Evolutionary conservation across 2,329 filamentous ascomycete species (phyloP), one percentile per base, ranked within the genome.

Genomic region (Pyricularia pennisetigena): DNA sequence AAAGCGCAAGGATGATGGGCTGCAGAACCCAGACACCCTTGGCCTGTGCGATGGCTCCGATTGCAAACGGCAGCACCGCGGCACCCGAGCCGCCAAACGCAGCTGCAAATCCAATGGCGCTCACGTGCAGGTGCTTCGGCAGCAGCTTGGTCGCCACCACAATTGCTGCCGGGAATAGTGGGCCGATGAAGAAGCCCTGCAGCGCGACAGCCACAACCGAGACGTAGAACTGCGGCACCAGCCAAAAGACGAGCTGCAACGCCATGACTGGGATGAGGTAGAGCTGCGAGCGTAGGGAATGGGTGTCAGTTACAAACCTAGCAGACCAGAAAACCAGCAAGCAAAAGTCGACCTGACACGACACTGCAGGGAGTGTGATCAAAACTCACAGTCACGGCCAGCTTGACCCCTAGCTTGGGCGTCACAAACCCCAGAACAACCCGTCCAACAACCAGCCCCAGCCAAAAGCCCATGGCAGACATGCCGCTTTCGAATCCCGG

Each of bases 381-480:
- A 66, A 20, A 59, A 66, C 66, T 62, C 57, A 67, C 75, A 6
- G 82, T 77, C 67, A 90, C 84, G 57, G 88, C 85, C 20, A 85
- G 74, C 75, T 90, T 92, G 79, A 94, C 92, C 0, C 92, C 92
- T 23, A 92, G 80, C 2, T 83, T 80, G 1, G 89, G 88, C 1
- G 92, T 96, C 3, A 94, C 81, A 72, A 96, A 95, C 0, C 91
- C 91, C 20, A 96, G 78, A 0, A 88, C 76, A 2, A 95, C 80
- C 1, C 93, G 82, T 0, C 93, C 92, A 0, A 92, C 76, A 0
- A 92, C 94, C 71, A 96, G 83, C 0, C 92, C 93, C 62, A 92
- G 84, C 93, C 93, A 97, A 79, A 94, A 96, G 0, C 91, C 89
- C 0, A 91, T 94, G 0, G 88, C 89, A 0, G 87, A 88, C 79